Evolutionary conservation across 83 land plant genomes (phyloP), one percentile per base, ranked within the genome.

Genomic region (Diphasiastrum complanatum): DNA sequence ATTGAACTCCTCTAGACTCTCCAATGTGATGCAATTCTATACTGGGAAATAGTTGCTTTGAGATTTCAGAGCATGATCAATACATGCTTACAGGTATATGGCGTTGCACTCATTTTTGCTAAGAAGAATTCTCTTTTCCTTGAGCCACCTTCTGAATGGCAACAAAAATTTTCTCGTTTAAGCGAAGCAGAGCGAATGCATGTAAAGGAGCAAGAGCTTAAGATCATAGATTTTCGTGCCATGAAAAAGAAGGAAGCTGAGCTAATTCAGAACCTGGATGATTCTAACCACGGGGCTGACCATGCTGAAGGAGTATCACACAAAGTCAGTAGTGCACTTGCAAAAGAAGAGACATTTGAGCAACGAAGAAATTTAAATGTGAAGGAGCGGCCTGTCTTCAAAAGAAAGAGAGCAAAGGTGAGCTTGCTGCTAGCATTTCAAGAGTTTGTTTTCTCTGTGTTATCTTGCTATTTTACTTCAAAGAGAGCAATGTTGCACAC

Each of bases 341-440:
- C 4, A 33, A 20, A 56, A 29, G 49, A 26, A 67, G 41, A 55
- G 58, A 20, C 64, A 14, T 3, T 26, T n/a, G 19, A 53, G 31
- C 1, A 19, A 28, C 28, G 3, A 30, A 68, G 60, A 54, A 20
- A 35, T 29, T 30, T 70, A 25, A 63, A 30, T 28, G 72, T 69
- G 35, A 60, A 62, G 46, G 90, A 81, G 35, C 74, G 68, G 47
- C 62, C 69, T 43, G 76, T 36, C 31, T 87, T 91, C 40, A 91
- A 87, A 65, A 84, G 84, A 51, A 87, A 87, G 35, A 78, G 67
- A 53, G 91, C 83, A 16, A 87, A 87, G 86, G 93, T 81, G 11
- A 37, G 71, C 5, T n/a, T 45, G 46, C 33, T 26, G 45, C n/a
- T 41, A 41, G 18, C 45, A 0, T 14, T 14, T 14, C 45, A 41